Conservation (phyloP, 257 asterid genomes). For the Solanum sejunctum region DNA sequence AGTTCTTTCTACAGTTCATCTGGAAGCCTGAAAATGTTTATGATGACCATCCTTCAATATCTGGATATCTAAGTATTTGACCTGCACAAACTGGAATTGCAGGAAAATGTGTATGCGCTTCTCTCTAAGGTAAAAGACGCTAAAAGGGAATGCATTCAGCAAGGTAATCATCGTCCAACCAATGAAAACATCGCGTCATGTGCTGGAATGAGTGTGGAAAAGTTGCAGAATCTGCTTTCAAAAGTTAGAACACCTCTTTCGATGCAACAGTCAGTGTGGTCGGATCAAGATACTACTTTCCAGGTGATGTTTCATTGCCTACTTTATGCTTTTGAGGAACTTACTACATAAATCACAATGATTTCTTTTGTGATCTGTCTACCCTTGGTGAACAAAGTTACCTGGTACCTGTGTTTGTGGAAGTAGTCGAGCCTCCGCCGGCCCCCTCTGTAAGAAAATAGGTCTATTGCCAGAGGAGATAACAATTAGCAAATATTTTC, state of each 20-base stretch:
- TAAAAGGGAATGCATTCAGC: slow-evolving; percentile 38
- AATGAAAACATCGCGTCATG: slow-evolving; percentile 56
- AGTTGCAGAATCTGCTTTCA: slow-evolving; percentile 41
- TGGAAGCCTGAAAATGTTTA: not conserved
- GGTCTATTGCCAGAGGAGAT: not conserved
- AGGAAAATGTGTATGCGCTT: slow-evolving; percentile 73
- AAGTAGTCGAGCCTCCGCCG: not conserved
- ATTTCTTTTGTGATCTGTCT: not conserved
- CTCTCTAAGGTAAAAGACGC: slow-evolving; percentile 68
- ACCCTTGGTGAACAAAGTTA: not conserved
- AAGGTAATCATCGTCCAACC: slow-evolving; percentile 55
- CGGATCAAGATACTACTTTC: slow-evolving; percentile 57
- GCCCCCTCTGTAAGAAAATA: no score
- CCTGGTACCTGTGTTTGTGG: no score
- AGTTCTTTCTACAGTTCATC: not conserved
- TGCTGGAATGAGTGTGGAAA: slow-evolving; percentile 71
- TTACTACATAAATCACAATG: not conserved
- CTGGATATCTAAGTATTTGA: slow-evolving; percentile 1
- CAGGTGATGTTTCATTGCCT: slow-evolving; percentile 17
- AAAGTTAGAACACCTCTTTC: slow-evolving; percentile 70
- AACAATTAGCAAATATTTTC: not conserved
- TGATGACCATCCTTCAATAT: not conserved
- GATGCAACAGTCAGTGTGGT: slow-evolving; percentile 66
- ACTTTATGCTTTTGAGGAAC: not conserved
- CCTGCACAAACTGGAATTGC: slow-evolving; percentile 13